Conservation (phyloP, 257 asterid genomes). For the Penstemon newberryi region DNA sequence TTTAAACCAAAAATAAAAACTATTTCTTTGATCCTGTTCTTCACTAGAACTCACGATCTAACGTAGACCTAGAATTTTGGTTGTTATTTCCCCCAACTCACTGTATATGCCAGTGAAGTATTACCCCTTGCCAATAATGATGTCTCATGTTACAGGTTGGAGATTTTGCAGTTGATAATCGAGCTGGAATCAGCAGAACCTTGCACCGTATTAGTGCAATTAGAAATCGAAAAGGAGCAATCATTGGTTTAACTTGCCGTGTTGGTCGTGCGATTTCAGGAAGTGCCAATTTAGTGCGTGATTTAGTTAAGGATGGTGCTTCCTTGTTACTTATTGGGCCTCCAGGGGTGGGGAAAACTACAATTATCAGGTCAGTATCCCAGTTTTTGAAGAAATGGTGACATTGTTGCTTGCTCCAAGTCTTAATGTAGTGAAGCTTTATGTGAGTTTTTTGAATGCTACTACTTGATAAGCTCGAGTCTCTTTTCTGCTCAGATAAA, state of each 20-base stretch:
- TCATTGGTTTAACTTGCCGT: conserved; percentile 93
- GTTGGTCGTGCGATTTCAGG: conserved; percentile 94
- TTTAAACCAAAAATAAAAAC: too few relatives aligned
- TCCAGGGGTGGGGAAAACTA: conserved; percentile 97
- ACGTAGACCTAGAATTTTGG: too few relatives aligned
- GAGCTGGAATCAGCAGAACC: conserved; percentile 96
- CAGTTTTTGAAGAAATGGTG: conserved; percentile 1
- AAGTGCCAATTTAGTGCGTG: conserved; percentile 80
- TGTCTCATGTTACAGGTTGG: conserved; percentile 63
- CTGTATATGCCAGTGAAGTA: conserved; percentile 2
- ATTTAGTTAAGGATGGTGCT: conserved; percentile 75
- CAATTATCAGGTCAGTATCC: conserved; percentile 75
- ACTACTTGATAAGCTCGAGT: too few relatives aligned
- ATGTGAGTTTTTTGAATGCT: neutral
- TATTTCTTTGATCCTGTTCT: too few relatives aligned
- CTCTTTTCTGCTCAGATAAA: too few relatives aligned
- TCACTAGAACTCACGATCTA: too few relatives aligned
- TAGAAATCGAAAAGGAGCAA: conserved; percentile 77
- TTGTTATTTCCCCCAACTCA: too few relatives aligned
- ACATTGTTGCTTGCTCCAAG: conserved; percentile 1
- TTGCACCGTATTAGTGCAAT: conserved; percentile 93
- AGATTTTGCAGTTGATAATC: conserved; percentile 88
- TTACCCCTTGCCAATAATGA: conserved; percentile 11
- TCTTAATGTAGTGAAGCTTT: conserved; percentile 1
- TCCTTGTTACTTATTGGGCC: conserved; percentile 90